Conservation (phyloP, 2,329 filamentous ascomycete genomes). For the Cytospora chrysosperma region DNA sequence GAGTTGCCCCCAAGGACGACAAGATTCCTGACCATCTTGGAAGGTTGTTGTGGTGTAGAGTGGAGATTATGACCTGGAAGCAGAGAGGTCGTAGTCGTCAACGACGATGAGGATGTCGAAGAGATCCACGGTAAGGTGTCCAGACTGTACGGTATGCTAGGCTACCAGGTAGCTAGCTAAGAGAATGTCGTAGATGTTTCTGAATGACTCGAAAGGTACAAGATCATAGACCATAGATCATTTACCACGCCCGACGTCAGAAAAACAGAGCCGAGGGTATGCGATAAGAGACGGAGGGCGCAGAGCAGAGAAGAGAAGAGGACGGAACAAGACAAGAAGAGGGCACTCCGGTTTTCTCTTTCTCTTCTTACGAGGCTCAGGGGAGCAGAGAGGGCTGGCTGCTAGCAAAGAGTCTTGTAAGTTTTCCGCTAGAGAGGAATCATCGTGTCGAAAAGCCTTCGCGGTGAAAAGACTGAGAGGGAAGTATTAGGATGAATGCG, state of each 20-base stretch:
- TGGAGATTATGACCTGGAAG: too few relatives aligned
- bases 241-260: conserved; percentile 24
- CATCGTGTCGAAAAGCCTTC: conserved; percentile 19
- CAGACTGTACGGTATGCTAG: neutral
- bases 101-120: neutral
- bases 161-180: neutral
- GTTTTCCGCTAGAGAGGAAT: conserved; percentile 14
- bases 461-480: neutral
- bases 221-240: neutral
- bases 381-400: neutral
- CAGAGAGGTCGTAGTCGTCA: neutral
- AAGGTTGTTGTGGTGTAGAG: conserved; percentile 4
- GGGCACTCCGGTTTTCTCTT: conserved; percentile 2
- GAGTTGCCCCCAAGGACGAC: conserved; percentile 91
- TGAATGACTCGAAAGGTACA: conserved; percentile 1
- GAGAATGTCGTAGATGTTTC: neutral
- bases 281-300: conserved; percentile 19
- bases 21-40: conserved; percentile 84
- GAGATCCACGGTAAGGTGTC: neutral
- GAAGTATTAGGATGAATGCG: neutral
- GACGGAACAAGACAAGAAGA: conserved; percentile 16
- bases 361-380: neutral
- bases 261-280: conserved; percentile 30
- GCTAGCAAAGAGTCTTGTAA: conserved; percentile 6
- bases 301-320: conserved; percentile 11